Evolutionary conservation across 192 early-diverging fungal species (phyloP), one percentile per base, ranked within the genome.

Genomic region (Coemansia sp.): DNA sequence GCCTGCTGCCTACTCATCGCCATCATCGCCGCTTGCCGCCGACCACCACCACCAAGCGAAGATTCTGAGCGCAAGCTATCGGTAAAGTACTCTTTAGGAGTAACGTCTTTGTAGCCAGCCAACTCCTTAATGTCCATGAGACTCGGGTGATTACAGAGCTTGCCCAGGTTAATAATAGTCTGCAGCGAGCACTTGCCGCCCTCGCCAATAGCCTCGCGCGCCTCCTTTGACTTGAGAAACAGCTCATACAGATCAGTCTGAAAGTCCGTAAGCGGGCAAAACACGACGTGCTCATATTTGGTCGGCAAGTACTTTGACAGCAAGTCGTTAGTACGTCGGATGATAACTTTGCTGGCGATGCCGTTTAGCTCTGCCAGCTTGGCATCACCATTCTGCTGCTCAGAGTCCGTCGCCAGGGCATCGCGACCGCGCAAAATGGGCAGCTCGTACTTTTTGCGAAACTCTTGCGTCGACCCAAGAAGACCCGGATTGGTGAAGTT

Each of bases 201-300:
- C 24, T 91, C 92, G 44, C 87, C 86, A 4, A 89, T 78, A 22
- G 71, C 80, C 10, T 68, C 75, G 2, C 77, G 62, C 71, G 83
- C 60, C 89, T 88, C 68, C 70, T 84, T 85, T 84, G 92, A 71
- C 89, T 92, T 71, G 20, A 91, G 77, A 50, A 93, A 99, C 45
- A 89, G 70, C 53, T 91, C 86, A 74, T 99, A 99, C 5, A 99
- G 75, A 10, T 87, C 77, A 7, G 88, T 62, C 75, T 99, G 98
- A 24, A 92, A 71, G 5, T 84, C 79, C 9, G 90, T 87, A 19
- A 97, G 81, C 61, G 88, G 87, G 72, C 94, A 95, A 78, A 99
- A 99, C 27, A 99, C 98, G 8, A 99, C 95, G 73, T 99, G 93
- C 68, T 99, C 98, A 85, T 92, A 98, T 74, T 99, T 99, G 24